These are phyloP conservation scores for Dactylella cylindrospora DNA, from an alignment of 2,329 filamentous ascomycete species.

Conservation along the genomic window DNA sequence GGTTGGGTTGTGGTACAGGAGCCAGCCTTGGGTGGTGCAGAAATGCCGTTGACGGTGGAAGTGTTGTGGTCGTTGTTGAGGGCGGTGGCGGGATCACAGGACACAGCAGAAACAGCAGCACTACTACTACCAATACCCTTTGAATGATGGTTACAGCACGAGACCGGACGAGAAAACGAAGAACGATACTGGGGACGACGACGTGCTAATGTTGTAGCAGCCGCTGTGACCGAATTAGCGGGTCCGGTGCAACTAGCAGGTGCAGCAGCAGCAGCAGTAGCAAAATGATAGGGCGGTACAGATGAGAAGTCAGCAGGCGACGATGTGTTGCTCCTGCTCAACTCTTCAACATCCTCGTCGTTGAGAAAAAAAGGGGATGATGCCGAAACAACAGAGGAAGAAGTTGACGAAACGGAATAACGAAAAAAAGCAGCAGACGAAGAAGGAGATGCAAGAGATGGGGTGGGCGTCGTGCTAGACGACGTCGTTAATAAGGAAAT, in stretches of 20 bases:
- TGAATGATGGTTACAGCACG: constrained; percentile 23
- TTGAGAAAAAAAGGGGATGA: constrained; percentile 30
- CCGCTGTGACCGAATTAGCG: no score
- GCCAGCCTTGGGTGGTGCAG: constrained; percentile 18
- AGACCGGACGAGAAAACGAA: constrained; percentile 23
- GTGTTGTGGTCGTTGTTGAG: no score
- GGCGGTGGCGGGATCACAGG: constrained; percentile 27
- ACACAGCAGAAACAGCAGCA: constrained; percentile 19
- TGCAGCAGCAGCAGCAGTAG: constrained; percentile 6
- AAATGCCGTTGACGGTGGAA: no score
- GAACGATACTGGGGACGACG: constrained; percentile 41
- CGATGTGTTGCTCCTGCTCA: constrained; percentile 36
- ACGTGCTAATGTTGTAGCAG: no score
- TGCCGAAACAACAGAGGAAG: constrained; percentile 14
- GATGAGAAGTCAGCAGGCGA: constrained; percentile 29
- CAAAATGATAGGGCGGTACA: no score
- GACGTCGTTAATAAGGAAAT: constrained; percentile 44
- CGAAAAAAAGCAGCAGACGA: constrained; percentile 14
- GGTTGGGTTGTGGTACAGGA: constrained; percentile 7
- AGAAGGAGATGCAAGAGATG: constrained; percentile 17
- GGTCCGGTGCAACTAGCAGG: no score
- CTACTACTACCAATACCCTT: no score
- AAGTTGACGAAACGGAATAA: constrained; percentile 25
- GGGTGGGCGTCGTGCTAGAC: constrained; percentile 14
- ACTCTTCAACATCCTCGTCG: constrained; percentile 29